Conservation (phyloP, 768 basidiomycete genomes). For the Pluteus cervinus region DNA sequence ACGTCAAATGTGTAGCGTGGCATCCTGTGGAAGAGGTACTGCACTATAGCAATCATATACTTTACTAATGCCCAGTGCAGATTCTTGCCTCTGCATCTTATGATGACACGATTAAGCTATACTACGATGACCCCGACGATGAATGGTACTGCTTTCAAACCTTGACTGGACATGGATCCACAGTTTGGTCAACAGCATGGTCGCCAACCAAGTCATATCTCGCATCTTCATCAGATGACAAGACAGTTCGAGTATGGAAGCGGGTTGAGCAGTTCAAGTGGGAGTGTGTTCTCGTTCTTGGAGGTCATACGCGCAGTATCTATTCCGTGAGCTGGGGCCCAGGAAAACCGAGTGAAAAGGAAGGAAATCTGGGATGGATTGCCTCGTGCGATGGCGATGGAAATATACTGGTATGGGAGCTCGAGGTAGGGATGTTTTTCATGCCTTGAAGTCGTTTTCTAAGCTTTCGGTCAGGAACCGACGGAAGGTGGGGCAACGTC, state of each 20-base stretch:
- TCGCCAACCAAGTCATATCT: constrained; percentile 73
- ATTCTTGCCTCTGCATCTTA: constrained; percentile 96
- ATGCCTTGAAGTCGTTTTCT: constrained; percentile 6
- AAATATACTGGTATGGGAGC: constrained; percentile 71
- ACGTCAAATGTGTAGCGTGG: constrained; percentile 94
- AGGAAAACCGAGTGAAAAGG: constrained; percentile 26
- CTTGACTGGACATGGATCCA: constrained; percentile 74
- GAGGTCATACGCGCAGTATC: constrained; percentile 68
- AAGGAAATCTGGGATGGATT: constrained; percentile 66
- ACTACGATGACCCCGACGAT: constrained; percentile 87
- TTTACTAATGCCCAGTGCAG: constrained; percentile 31
- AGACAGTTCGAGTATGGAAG: constrained; percentile 81
- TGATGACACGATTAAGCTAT: constrained; percentile 93
- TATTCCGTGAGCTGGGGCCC: constrained; percentile 74
- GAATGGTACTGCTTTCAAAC: constrained; percentile 92
- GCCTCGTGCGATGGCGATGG: constrained; percentile 88
- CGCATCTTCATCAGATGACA: constrained; percentile 83
- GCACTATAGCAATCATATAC: constrained; percentile 13
- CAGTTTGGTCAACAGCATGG: constrained; percentile 90
- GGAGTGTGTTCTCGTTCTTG: constrained; percentile 53
- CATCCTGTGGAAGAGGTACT: constrained; percentile 92
- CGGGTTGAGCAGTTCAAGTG: constrained; percentile 56
- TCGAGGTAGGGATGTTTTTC: constrained; percentile 39
- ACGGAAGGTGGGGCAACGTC: constrained; percentile 8
- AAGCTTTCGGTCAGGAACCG: constrained; percentile 18